phyloP scores from a whole-genome alignment of 306 rosid genomes.

The Trichosanthes truncata region DNA sequence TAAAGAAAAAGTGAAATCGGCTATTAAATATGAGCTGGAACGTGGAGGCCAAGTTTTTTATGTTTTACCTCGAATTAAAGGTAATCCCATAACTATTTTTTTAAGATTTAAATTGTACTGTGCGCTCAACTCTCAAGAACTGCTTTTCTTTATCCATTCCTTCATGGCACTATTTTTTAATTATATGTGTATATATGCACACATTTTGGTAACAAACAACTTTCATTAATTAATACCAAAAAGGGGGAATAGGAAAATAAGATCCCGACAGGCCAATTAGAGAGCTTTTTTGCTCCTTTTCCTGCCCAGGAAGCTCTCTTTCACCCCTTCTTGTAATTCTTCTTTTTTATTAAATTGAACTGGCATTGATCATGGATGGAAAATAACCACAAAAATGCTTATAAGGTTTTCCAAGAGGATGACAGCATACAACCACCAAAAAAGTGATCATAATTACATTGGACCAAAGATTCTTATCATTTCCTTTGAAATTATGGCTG shows the following conservation, averaged over 20 bases:
- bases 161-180: not conserved
- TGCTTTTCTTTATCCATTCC: not conserved
- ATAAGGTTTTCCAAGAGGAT: not conserved
- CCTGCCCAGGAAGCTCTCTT: not conserved
- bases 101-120: not conserved
- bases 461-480: not conserved
- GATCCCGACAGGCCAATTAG: not conserved
- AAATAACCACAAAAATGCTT: not conserved
- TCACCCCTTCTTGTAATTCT: not conserved
- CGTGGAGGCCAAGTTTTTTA: slow-evolving; percentile 91
- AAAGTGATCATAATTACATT: not conserved
- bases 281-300: not conserved
- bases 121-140: not conserved
- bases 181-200: not conserved
- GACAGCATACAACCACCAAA: not conserved
- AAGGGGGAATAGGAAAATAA: not conserved
- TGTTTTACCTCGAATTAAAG: slow-evolving; percentile 92
- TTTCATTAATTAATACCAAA: not conserved
- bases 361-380: not conserved
- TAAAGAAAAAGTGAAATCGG: slow-evolving; percentile 57
- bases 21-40: slow-evolving; percentile 72
- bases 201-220: not conserved
- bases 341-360: not conserved
- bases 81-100: slow-evolving; percentile 18
- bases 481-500: not conserved